Base-by-base conservation (phyloP, 2,329 filamentous ascomycete genomes). In the Diaporthe ampelina region DNA sequence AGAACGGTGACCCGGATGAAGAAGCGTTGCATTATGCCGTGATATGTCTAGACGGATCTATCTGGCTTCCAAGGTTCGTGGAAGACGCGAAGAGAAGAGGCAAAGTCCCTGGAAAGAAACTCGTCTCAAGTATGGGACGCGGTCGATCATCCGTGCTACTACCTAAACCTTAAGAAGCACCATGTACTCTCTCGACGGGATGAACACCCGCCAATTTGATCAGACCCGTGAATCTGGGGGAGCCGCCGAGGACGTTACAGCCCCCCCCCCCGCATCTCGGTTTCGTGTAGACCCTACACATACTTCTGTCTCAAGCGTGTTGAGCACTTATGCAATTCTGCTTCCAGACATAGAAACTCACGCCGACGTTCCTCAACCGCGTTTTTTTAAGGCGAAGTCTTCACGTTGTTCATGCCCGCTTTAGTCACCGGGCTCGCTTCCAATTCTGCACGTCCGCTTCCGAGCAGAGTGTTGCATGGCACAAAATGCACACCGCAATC, bases 101-200 rank as follows among this genome's bases (percentile, higher is more conserved):
- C 9, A 48, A 6, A 26, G 15, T 26, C 29, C 63, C 21, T 37
- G n/a, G 15, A 37, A 19, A 67, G 29, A 26, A 67, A 26, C 45
- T 52, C 63, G 21, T 52, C 63, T 67, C 63, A 37, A 40, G 19
- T 19, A 19, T 37, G 63, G 61, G 37, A 32, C 32, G 21, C 29
- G 15, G 29, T 19, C 35, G 45, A 52, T 67, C 63, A 67, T 67
- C 63, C 63, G 8, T 13, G 45, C 45, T 52, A 67, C 43, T 29
- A 67, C 11, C 61, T 29, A 52, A 67, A 67, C 63, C 63, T 67
- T 67, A 52, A 50, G 61, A 67, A 7, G 43, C 61, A 29, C 29
- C 9, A 40, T 67, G 45, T 21, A 26, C 9, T 13, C 21, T 21
- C 8, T 52, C 21, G 29, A 67, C 63, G 45, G 63, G 45, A 67